phyloP scores from a whole-genome alignment of 1,284 basidiomycete genomes.

The Takashimella koratensis region DNA sequence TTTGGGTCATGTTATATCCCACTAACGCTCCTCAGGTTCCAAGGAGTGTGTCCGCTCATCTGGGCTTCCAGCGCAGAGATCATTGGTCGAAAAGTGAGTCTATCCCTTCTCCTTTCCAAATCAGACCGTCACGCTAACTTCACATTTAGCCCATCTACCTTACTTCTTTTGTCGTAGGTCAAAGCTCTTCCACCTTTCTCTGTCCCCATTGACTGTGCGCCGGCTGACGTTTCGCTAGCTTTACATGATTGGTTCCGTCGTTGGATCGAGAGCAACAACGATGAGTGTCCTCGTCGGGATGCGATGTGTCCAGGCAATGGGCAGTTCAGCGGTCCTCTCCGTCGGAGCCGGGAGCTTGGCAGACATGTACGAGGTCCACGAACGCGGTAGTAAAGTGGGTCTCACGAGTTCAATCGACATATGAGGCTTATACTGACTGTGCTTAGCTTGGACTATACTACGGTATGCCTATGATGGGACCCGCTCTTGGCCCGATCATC shows the following conservation, averaged over 20 bases:
- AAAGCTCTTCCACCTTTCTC: no score
- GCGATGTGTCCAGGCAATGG: conserved; percentile 48
- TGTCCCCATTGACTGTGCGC: no score
- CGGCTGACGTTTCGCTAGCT: no score
- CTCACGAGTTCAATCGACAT: neutral
- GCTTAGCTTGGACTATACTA: conserved; percentile 47
- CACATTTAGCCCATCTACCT: conserved; percentile 72
- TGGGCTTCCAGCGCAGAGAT: conserved; percentile 60
- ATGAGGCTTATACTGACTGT: neutral
- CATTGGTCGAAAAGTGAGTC: conserved; percentile 67
- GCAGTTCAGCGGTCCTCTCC: conserved; percentile 69
- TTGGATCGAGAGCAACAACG: conserved; percentile 59
- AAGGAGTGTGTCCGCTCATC: conserved; percentile 41
- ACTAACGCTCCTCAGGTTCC: no score
- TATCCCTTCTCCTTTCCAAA: neutral
- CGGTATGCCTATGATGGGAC: conserved; percentile 53
- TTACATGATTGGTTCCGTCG: conserved; percentile 62
- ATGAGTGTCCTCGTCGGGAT: conserved; percentile 65
- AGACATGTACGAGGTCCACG: conserved; percentile 73
- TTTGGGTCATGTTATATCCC: neutral
- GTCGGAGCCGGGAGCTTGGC: conserved; percentile 73
- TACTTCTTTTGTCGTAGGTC: conserved; percentile 52
- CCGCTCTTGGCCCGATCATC: conserved; percentile 65
- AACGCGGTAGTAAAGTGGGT: conserved; percentile 63
- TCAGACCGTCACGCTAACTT: no score